Base-by-base conservation (phyloP, 306 rosid genomes). In the Oxytropis ochrocephala region DNA sequence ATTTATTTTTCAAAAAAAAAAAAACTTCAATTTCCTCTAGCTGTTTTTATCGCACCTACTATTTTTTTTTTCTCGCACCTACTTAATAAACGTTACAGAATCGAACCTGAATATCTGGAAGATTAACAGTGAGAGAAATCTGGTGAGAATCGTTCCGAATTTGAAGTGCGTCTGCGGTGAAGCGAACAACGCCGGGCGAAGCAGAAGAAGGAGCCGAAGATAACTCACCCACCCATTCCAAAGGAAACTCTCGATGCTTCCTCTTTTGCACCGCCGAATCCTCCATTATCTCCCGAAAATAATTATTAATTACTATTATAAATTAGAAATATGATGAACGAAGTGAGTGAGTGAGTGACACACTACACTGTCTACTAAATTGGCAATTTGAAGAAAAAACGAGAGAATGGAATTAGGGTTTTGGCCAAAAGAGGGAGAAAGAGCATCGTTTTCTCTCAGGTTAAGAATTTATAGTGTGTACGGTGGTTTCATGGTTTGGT, bases 371-470 rank as follows among this genome's bases (percentile, higher is more conserved):
- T 39, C 11, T 4, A 51, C 12, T 18, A 53, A 52, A 47, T 39
- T 3, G 5, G 16, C 43, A 5, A 12, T 6, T 32, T 7, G 65
- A 11, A 19, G 10, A 8, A 1, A 39, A 57, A 11, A n/a, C n/a
- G 16, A 41, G n/a, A 8, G 3, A 9, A 16, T 21, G 63, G 59
- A 83, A 74, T 67, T 91, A 88, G 97, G 97, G 96, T 91, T 91
- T 86, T 17, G 29, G 92, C 90, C 96, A 75, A 24, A 79, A 8
- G 72, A 42, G 33, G 17, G 35, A 19, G 69, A 46, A 41, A 1
- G 8, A 18, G 8, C 35, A 44, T 12, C 2, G 0, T 4, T 17
- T 11, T 16, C 2, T 3, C 2, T 47, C 16, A 36, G 78, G 2
- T 29, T n/a, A n/a, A n/a, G n/a, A n/a, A n/a, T 78, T 72, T 78